Evolutionary conservation across 2,329 filamentous ascomycete genomes (phyloP), one percentile per base, ranked within the genome.

Genomic region (Aureobasidium sp.): DNA sequence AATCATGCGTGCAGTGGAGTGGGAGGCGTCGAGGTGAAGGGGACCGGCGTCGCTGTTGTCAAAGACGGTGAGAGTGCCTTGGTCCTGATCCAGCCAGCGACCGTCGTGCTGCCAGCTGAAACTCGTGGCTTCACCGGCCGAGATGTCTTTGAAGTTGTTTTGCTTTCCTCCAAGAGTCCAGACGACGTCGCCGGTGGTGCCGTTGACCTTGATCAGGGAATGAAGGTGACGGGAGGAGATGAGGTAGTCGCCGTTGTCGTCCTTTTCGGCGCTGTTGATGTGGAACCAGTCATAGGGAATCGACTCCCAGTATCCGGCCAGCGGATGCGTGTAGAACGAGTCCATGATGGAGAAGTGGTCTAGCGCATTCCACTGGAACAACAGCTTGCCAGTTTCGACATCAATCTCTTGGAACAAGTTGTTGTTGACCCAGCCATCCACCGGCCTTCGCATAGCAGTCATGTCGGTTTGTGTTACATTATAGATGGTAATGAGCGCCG

Each of bases 241-340:
- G 15, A 82, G 65, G 61, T 78, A 83, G 63, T 82, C 75, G 4
- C 78, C 78, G 0, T 73, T 65, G 0, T 67, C 63, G 49, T 75
- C 74, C 66, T 80, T 79, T 65, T 80, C 77, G 33, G 82, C 69
- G 47, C 78, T 78, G 69, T 81, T 80, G 67, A 82, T 76, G 66
- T 81, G 79, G 67, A 79, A 78, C 67, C 74, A 79, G 63, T 80
- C 78, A 66, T 27, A 68, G 61, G 21, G 68, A 66, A 43, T 66
- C 61, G 23, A 72, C 61, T 58, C 55, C 68, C 72, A 79, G 23
- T 62, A 78, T 27, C 75, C 74, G 25, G 74, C 70, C 55, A 77
- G 61, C 65, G 68, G 60, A 40, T 58, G 42, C 11, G 43, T 58
- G 62, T 67, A 67, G 63, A 67, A 69, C 2, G 65, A 67, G 29